Percentiles rank a stretch among this genome's conserved stretches.
Conservation (phyloP, 805 yeast species). For the Ogataea populi-albae region DNA sequence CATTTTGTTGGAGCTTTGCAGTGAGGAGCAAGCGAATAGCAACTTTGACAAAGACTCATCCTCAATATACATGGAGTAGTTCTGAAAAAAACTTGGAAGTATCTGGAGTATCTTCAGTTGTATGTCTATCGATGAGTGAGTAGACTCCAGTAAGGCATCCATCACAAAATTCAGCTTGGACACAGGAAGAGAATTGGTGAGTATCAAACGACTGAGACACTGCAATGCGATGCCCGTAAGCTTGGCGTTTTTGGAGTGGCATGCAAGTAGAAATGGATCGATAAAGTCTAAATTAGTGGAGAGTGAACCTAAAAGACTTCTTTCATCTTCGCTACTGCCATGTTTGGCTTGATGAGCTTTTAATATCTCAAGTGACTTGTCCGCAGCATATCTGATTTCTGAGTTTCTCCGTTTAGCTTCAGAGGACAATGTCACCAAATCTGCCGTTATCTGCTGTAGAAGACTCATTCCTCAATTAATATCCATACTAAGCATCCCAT, state of each 20-base stretch:
- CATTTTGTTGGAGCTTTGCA: constrained; percentile 66
- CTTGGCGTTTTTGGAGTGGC: constrained; percentile 73
- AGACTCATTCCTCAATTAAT: too few species aligned
- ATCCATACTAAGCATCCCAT: too few species aligned
- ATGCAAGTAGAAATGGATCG: constrained; percentile 68
- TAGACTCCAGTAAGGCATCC: constrained; percentile 68
- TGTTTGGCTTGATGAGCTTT: constrained; percentile 29
- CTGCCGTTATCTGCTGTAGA: constrained; percentile 50
- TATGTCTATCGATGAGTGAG: constrained; percentile 73
- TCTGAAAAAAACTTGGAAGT: constrained; percentile 69
- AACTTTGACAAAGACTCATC: constrained; percentile 57
- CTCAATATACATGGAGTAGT: constrained; percentile 52
- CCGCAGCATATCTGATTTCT: constrained; percentile 61
- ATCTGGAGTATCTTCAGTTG: constrained; percentile 85
- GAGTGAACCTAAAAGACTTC: constrained; percentile 24
- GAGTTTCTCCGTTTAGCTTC: constrained; percentile 71
- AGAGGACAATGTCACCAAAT: constrained; percentile 55
- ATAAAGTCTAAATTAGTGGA: constrained; percentile 52
- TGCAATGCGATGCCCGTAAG: constrained; percentile 70
- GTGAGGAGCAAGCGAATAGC: constrained; percentile 64
- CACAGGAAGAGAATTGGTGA: constrained; percentile 51
- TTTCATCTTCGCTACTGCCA: constrained; percentile 16
- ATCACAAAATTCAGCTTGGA: constrained; percentile 53
- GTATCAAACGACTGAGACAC: constrained; percentile 60
- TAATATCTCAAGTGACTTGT: constrained; percentile 47